Base-by-base conservation (phyloP, 768 basidiomycete species). In the Russula vinacea region DNA sequence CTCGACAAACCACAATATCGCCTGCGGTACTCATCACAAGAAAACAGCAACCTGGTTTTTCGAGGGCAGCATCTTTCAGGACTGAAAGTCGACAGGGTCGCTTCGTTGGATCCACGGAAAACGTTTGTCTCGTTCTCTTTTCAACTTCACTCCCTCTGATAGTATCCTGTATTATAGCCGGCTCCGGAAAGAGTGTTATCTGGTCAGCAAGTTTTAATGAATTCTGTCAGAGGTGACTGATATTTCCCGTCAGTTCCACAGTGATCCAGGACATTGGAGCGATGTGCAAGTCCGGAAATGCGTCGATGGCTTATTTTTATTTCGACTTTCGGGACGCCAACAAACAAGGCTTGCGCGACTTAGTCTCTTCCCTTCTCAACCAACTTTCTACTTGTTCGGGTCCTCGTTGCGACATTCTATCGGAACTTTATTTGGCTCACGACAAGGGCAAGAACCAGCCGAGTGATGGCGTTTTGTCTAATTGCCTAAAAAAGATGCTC, bases 401-500 rank as follows among this genome's bases (percentile, higher is more conserved):
- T 16, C 26, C 45, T 29, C 49, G 35, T 29, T 51, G 44, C 19
- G 2, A 49, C 11, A 40, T 51, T 1, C 17, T 62, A 9, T 40
- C 24, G n/a, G 22, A 35, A 10, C 47, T 62, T 14, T 62, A 45
- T 33, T 29, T 6, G 1, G 32, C 14, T 10, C 35, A 55, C n/a
- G 7, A 35, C 9, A 17, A 16, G 1, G 52, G 60, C 52, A 5
- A 16, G 8, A 16, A 11, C 7, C 26, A 19, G 9, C 62, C 55
- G 8, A 40, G 47, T 33, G 56, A 37, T 14, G 17, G 14, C 17
- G 35, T 3, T 6, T 39, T 62, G 47, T 17, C 11, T 0, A 1
- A 39, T 19, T 62, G 55, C 22, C 17, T 62, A 17, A 49, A 62
- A n/a, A 6, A 56, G 8, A 62, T 62, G 54, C 45, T 62, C 39